Percentiles rank a stretch among this genome's conserved stretches.
Evolutionary conservation across 768 basidiomycete species (phyloP).

Genomic region (Tylopilus vinaceipallidus): DNA sequence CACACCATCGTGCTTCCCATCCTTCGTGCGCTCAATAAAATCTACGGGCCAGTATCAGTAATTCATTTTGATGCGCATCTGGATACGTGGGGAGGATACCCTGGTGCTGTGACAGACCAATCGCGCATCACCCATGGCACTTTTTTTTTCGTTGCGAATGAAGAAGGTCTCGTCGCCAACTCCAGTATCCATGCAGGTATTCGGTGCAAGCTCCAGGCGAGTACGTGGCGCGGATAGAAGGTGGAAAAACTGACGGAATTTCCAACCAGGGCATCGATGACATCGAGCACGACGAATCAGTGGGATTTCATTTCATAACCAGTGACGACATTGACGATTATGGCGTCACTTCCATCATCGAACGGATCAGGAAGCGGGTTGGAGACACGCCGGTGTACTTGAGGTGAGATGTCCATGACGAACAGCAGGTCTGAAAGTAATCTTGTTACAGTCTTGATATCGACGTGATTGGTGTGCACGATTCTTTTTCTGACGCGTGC

Average conservation of each 20-base stretch:
- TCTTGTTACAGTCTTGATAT: conserved; percentile 60
- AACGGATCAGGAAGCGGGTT: conserved; percentile 67
- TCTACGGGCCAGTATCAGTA: conserved; percentile 79
- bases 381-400: conserved; percentile 77
- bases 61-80: conserved; percentile 82
- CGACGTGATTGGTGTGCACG: conserved; percentile 65
- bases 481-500: not conserved
- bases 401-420: conserved; percentile 35
- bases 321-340: conserved; percentile 83
- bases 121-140: conserved; percentile 80
- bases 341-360: conserved; percentile 67
- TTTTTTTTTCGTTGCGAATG: conserved; percentile 77
- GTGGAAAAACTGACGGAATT: not conserved
- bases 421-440: not conserved
- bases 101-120: conserved; percentile 48
- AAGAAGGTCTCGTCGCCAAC: conserved; percentile 74
- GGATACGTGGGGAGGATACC: conserved; percentile 54
- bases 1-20: conserved; percentile 89
- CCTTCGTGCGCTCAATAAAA: conserved; percentile 70
- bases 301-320: conserved; percentile 78
- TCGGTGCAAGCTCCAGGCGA: conserved; percentile 65
- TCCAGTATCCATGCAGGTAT: conserved; percentile 84
- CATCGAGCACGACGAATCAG: conserved; percentile 62
- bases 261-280: conserved; percentile 20
- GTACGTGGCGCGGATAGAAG: conserved; percentile 30